A percentile compares a stretch with the other conserved stretches of the same genome.
These are phyloP conservation scores for Hortaea sp. DNA, from an alignment of 2,329 filamentous ascomycete species.

Conservation along the genomic window DNA sequence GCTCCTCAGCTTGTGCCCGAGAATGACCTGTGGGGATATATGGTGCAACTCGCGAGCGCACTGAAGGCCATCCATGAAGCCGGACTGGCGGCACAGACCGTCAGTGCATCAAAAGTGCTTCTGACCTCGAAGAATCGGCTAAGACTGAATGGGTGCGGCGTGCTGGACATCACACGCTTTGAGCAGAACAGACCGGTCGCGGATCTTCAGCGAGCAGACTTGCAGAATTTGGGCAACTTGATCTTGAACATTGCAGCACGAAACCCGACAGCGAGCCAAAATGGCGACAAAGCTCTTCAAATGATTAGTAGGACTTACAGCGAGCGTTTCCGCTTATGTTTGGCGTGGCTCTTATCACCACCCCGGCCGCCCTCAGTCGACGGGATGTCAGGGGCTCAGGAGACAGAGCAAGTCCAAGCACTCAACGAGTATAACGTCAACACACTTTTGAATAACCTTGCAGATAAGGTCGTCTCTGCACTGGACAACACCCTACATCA, in stretches of 20 bases:
- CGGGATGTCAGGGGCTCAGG: not conserved
- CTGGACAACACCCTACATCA: slow-evolving; percentile 73
- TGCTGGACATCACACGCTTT: slow-evolving; percentile 80
- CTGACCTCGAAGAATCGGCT: slow-evolving; percentile 85
- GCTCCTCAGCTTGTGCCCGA: slow-evolving; percentile 39
- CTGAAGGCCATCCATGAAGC: slow-evolving; percentile 74
- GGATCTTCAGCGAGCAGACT: slow-evolving; percentile 80
- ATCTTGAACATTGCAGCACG: slow-evolving; percentile 67
- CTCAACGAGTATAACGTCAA: slow-evolving; percentile 60
- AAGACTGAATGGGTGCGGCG: slow-evolving; percentile 75
- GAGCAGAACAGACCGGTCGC: slow-evolving; percentile 57
- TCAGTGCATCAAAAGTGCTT: slow-evolving; percentile 81
- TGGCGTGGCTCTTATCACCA: slow-evolving; percentile 71
- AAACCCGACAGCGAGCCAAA: slow-evolving; percentile 40
- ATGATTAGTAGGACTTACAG: slow-evolving; percentile 69
- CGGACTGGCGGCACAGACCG: slow-evolving; percentile 72
- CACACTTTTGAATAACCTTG: slow-evolving; percentile 67
- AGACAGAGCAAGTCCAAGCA: slow-evolving; percentile 6
- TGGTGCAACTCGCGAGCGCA: slow-evolving; percentile 82
- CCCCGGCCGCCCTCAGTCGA: slow-evolving; percentile 21
- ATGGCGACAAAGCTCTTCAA: slow-evolving; percentile 62
- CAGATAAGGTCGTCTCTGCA: slow-evolving; percentile 62
- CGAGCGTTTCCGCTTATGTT: slow-evolving; percentile 63
- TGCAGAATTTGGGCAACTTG: slow-evolving; percentile 72
- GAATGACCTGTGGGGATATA: slow-evolving; percentile 77